Evolutionary conservation across 495 filamentous ascomycete genomes (phyloP).

Genomic region (Talaromyces nanjingensis): DNA sequence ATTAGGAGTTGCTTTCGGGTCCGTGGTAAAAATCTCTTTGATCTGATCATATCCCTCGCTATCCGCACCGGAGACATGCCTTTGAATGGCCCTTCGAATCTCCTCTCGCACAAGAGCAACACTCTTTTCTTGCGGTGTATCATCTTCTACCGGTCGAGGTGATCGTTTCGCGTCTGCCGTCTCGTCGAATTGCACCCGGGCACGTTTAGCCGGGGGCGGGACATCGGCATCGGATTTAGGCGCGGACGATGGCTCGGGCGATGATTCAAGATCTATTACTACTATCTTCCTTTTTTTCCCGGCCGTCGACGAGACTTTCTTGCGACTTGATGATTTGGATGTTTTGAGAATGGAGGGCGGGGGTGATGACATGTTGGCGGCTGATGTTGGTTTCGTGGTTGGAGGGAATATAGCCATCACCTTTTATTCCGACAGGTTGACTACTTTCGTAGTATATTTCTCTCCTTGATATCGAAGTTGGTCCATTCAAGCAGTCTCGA

Average conservation of each 20-base stretch:
- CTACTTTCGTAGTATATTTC: no score
- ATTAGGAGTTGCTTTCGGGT: conserved; percentile 26
- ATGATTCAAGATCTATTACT: conserved; percentile 31
- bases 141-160: conserved; percentile 7
- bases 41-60: conserved; percentile 65
- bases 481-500: neutral
- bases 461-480: neutral
- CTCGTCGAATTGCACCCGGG: conserved; percentile 71
- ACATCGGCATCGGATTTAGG: conserved; percentile 30
- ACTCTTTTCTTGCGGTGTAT: conserved; percentile 45
- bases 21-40: conserved; percentile 57
- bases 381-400: conserved; percentile 25
- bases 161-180: conserved; percentile 51
- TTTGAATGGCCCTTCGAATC: conserved; percentile 66
- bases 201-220: conserved; percentile 45
- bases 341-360: conserved; percentile 36
- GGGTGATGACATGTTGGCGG: conserved; percentile 28
- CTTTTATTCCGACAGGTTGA: conserved; percentile 1
- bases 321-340: conserved; percentile 17
- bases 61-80: conserved; percentile 52
- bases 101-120: conserved; percentile 58
- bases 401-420: conserved; percentile 41
- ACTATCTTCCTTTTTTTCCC: conserved; percentile 36
- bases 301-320: neutral
- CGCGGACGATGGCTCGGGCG: conserved; percentile 15